Conservation (phyloP, 2,329 filamentous ascomycete genomes). For the Diaporthe batatas region DNA sequence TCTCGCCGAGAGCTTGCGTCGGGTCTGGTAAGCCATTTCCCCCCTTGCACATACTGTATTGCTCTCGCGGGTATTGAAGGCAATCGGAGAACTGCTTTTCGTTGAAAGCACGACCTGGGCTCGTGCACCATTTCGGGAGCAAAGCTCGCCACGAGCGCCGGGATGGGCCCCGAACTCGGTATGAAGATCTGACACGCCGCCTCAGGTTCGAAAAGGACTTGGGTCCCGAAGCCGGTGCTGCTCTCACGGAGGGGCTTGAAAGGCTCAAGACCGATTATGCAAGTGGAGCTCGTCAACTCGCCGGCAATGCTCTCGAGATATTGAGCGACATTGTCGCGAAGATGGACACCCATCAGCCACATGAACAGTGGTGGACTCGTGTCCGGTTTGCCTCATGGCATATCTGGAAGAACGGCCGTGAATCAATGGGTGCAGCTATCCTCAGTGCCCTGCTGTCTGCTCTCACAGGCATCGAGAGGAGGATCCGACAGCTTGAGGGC, state of each 20-base stretch:
- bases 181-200: neutral
- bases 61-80: neutral
- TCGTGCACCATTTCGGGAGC: neutral
- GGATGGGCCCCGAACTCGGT: neutral
- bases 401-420: constrained; percentile 74
- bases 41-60: neutral
- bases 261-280: constrained; percentile 64
- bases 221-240: constrained; percentile 57
- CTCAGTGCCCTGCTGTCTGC: constrained; percentile 62
- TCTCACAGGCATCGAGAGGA: constrained; percentile 56
- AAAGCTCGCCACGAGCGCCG: neutral
- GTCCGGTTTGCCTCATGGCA: constrained; percentile 72
- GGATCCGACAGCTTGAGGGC: constrained; percentile 46
- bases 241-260: constrained; percentile 62
- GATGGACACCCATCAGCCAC: constrained; percentile 47
- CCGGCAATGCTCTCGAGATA: constrained; percentile 63
- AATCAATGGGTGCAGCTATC: constrained; percentile 75
- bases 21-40: constrained; percentile 60
- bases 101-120: neutral
- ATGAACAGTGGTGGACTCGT: constrained; percentile 66
- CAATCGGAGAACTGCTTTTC: neutral
- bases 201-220: constrained; percentile 63
- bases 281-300: constrained; percentile 71
- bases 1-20: constrained; percentile 67
- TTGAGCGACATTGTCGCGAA: constrained; percentile 61